These are phyloP conservation scores for Thuja plicata DNA, from an alignment of 83 land plant species.

Conservation along the genomic window DNA sequence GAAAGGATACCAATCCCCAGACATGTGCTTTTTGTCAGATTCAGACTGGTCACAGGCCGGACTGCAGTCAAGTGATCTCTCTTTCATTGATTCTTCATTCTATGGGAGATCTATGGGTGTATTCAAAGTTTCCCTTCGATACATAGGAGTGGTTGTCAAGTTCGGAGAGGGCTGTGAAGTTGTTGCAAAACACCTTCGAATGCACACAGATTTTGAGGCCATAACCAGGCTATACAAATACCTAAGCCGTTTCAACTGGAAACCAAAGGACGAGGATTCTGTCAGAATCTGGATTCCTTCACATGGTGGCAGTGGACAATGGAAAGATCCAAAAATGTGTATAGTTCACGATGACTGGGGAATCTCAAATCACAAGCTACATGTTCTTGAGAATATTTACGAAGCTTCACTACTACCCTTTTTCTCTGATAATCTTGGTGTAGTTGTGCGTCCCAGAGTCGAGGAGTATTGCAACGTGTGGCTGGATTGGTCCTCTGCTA, in stretches of 20 bases:
- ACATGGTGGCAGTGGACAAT: slow-evolving; percentile 23
- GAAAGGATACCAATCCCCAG: slow-evolving; percentile 23
- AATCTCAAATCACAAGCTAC: slow-evolving; percentile 31
- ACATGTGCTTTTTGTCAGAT: slow-evolving; percentile 32
- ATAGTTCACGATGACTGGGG: slow-evolving; percentile 19
- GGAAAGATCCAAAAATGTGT: slow-evolving; percentile 34
- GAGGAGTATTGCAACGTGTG: slow-evolving; percentile 46
- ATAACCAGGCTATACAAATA: slow-evolving; percentile 36
- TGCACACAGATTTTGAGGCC: slow-evolving; percentile 18
- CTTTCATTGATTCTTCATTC: slow-evolving; percentile 38
- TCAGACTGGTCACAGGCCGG: slow-evolving; percentile 31
- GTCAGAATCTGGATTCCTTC: slow-evolving; percentile 50
- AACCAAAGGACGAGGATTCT: not conserved
- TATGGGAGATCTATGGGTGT: slow-evolving; percentile 36
- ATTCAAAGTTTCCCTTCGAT: slow-evolving; percentile 30
- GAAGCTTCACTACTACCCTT: slow-evolving; percentile 21
- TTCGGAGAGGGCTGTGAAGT: slow-evolving; percentile 22
- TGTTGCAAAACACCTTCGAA: slow-evolving; percentile 24
- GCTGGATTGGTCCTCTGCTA: slow-evolving; percentile 25
- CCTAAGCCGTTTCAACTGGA: slow-evolving; percentile 27
- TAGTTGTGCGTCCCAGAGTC: slow-evolving; percentile 21
- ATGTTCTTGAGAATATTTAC: slow-evolving; percentile 39
- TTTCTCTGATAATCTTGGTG: slow-evolving; percentile 30
- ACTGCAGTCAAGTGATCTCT: slow-evolving; percentile 2
- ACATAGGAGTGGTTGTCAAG: slow-evolving; percentile 23